Evolutionary conservation across 1,139 yeast genomes (phyloP).

Genomic region (Suhomyces anneliseae): DNA sequence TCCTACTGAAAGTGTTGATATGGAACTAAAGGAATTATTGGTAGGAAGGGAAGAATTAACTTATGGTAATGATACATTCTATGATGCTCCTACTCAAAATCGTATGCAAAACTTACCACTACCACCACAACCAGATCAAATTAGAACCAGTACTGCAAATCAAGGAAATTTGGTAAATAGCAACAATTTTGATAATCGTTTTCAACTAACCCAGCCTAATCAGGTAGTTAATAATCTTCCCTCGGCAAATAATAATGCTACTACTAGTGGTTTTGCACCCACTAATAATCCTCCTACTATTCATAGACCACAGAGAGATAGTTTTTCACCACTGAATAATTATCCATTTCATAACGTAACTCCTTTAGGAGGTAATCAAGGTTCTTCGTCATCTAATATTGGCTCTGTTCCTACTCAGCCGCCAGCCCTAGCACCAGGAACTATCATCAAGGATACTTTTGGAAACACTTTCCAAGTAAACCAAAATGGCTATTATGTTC

Average conservation of each 20-base stretch:
- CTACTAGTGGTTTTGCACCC: not conserved
- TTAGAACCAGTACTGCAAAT: not conserved
- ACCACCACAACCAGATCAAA: not conserved
- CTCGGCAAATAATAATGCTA: too few species aligned
- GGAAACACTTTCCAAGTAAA: not conserved
- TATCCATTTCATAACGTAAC: too few species aligned
- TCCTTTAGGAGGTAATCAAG: too few species aligned
- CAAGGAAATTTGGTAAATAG: not conserved
- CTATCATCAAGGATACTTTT: not conserved
- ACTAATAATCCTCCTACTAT: not conserved
- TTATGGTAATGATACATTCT: constrained; percentile 19
- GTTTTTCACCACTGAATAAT: not conserved
- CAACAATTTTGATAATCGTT: too few species aligned
- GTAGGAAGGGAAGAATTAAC: constrained; percentile 24
- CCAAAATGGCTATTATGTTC: not conserved
- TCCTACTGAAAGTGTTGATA: constrained; percentile 16
- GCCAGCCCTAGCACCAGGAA: not conserved
- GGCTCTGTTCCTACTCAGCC: too few species aligned
- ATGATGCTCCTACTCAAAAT: not conserved
- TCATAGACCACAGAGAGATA: not conserved
- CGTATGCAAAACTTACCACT: not conserved
- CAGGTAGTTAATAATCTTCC: too few species aligned
- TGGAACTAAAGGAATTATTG: constrained; percentile 20
- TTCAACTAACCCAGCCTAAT: too few species aligned
- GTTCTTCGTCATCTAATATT: too few species aligned